Conservation (phyloP, 768 basidiomycete species). For the Psilocybe cubensis region DNA sequence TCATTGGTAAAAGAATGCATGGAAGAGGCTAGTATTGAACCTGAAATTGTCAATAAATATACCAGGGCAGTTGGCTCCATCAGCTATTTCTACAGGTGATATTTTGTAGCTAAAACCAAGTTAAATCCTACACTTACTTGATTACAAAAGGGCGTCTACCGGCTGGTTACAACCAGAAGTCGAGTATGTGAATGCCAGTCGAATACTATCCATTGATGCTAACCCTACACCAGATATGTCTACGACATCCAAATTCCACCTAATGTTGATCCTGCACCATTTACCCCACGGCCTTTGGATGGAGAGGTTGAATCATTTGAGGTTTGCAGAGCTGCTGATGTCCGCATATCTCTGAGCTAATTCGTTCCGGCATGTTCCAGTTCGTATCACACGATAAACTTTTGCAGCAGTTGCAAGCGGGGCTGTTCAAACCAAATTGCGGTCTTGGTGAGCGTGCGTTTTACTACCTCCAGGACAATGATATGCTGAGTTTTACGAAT, state of each 20-base stretch:
- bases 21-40: slow-evolving; percentile 88
- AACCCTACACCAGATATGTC: slow-evolving; percentile 59
- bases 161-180: slow-evolving; percentile 91
- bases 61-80: slow-evolving; percentile 68
- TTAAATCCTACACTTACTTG: not conserved
- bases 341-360: not conserved
- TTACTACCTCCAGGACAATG: not conserved
- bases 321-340: slow-evolving; percentile 40
- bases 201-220: slow-evolving; percentile 3
- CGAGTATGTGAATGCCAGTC: slow-evolving; percentile 50
- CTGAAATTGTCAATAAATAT: slow-evolving; percentile 61
- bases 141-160: slow-evolving; percentile 46
- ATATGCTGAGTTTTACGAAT: not conserved
- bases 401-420: slow-evolving; percentile 61
- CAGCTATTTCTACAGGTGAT: slow-evolving; percentile 80
- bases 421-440: slow-evolving; percentile 93
- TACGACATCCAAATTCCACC: slow-evolving; percentile 81
- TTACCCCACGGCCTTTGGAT: slow-evolving; percentile 77
- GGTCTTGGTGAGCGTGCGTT: slow-evolving; percentile 62
- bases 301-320: slow-evolving; percentile 96
- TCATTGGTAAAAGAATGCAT: slow-evolving; percentile 87
- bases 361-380: slow-evolving; percentile 38
- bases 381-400: slow-evolving; percentile 68
- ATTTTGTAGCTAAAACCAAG: not conserved
- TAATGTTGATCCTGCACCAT: slow-evolving; percentile 45